Evolutionary conservation across 1,284 basidiomycete genomes (phyloP), one percentile per base, ranked within the genome.

Genomic region (Leccinum subrobustum): DNA sequence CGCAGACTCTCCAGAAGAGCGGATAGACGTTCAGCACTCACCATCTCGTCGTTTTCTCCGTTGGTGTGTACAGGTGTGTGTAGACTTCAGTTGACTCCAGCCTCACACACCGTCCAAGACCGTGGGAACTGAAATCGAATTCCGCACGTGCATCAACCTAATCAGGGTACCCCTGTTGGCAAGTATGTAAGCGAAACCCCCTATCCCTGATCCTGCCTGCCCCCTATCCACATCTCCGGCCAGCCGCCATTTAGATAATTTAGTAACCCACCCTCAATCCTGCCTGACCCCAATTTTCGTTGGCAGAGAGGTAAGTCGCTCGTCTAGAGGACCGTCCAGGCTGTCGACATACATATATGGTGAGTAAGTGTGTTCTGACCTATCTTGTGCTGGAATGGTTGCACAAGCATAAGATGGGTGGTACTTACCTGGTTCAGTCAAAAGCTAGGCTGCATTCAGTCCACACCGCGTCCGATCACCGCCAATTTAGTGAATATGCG

Each of bases 11-110:
- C 9, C 6, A 25, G 47, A 14, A 50, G 6, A 25, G 1, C 6
- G 23, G 2, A 16, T 11, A 20, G 42, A 44, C 12, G 23, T 25
- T 62, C 31, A 23, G 44, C n/a, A 76, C 74, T 76, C 66, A 76
- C 74, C 74, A 76, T 78, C 50, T 74, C 60, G 67, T 67, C 66
- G 76, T 67, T 64, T 64, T 78, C 77, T 80, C 77, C 77, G 78
- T 42, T n/a, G n/a, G n/a, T 18, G 42, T 44, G 18, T 44, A 44
- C 42, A 11, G 18, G 16, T 18, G 65, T 61, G 58, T 61, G 62
- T 58, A 57, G 58, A 1, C 42, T 44, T 44, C 42, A 18, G 11
- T 11, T 18, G n/a, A 20, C 42, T 20, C 42, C n/a, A 44, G 42
- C 39, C 42, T 44, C 42, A 20, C 39, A 18, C n/a, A n/a, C 9